Evolutionary conservation across 805 yeast genomes (phyloP), one percentile per base, ranked within the genome.

Genomic region (Kodamaea restingae): DNA sequence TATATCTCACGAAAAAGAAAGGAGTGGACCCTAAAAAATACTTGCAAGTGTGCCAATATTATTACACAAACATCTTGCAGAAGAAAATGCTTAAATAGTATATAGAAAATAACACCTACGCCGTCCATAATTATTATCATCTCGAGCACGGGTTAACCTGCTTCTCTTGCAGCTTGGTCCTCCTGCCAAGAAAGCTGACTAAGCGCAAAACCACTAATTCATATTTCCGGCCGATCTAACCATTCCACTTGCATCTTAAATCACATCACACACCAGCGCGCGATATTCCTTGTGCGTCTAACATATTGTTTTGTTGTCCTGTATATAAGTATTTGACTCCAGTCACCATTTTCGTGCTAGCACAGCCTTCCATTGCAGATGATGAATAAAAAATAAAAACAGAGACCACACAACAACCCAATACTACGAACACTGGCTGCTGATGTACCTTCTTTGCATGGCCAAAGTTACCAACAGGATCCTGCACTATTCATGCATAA

Each of bases 1-100:
- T 30, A 30, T 30, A 30, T 30, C 32, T 30, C 21, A 10, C 32
- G 32, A 30, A 30, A 30, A 30, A 30, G 32, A 30, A 30, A 30
- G 32, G 32, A 30, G 32, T 30, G 32, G 12, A 12, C 12, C 15
- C 18, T 11, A 30, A 30, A 17, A 20, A 30, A 30, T 15, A 30
- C 9, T 17, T 30, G 21, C 4, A 7, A 7, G 15, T 30, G 9
- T 30, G 21, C 12, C 6, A 7, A 30, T n/a, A 18, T 15, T 9
- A 30, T 30, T 30, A 30, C 32, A 30, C 32, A 30, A 21, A 30
- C 18, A 30, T 30, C n/a, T 9, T 30, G 32, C 20, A 30, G 32
- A 30, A 30, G 32, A 30, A 30, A 30, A 17, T 30, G 32, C 32
- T 30, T 15, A 30, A 30, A 17, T 17, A 11, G 32, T 9, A 15